Evolutionary conservation across 805 yeast species (phyloP).

Genomic region (Dipodascus geniculatus): DNA sequence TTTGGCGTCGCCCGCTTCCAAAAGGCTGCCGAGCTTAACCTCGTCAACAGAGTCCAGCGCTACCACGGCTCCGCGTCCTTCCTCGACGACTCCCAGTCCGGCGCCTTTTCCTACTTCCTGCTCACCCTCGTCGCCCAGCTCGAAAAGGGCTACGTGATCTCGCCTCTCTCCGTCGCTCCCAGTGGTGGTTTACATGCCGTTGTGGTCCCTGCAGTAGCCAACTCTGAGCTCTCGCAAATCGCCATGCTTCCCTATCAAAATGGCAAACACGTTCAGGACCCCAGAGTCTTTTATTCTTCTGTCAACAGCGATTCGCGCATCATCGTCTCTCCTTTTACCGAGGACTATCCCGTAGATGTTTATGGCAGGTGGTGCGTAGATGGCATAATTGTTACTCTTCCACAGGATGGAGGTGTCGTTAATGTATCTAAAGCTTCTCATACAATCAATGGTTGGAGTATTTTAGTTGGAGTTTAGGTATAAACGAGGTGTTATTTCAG

Average conservation of each 20-base stretch:
- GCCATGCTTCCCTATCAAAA: conserved; percentile 45
- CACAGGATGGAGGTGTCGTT: conserved; percentile 15
- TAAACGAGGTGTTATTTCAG: too few species aligned
- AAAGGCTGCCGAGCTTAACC: conserved; percentile 49
- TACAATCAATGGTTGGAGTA: conserved; percentile 21
- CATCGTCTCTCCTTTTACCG: conserved; percentile 13
- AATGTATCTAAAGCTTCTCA: conserved; percentile 13
- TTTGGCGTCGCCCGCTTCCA: conserved; percentile 58
- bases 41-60: conserved; percentile 35
- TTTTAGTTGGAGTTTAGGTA: conserved; percentile 7
- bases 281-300: conserved; percentile 35
- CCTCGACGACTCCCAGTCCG: conserved; percentile 14
- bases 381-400: conserved; percentile 38
- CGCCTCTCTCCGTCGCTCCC: conserved; percentile 43
- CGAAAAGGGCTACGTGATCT: conserved; percentile 50
- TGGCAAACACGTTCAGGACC: conserved; percentile 42
- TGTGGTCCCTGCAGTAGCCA: conserved; percentile 28
- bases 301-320: conserved; percentile 14
- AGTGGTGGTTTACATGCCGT: conserved; percentile 33
- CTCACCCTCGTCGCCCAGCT: conserved; percentile 43
- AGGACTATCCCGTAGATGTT: conserved; percentile 23
- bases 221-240: conserved; percentile 37
- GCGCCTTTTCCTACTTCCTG: conserved; percentile 48
- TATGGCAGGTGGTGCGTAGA: conserved; percentile 55
- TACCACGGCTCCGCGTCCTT: conserved; percentile 35